phyloP scores from a whole-genome alignment of 2,329 filamentous ascomycete genomes.

The Hirsutella rhossiliensis region DNA sequence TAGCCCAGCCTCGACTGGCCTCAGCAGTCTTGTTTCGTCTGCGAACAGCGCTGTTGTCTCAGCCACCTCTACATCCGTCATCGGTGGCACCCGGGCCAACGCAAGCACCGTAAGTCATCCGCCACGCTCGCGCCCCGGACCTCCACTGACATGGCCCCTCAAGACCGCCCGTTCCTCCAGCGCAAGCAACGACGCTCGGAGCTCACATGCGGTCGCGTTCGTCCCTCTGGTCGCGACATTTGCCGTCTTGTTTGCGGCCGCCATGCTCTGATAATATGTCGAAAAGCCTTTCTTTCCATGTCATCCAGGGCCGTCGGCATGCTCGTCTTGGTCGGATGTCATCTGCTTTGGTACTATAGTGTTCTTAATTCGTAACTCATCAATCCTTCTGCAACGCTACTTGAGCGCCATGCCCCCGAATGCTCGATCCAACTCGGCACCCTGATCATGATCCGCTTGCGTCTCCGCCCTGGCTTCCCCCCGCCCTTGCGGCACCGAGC shows the following conservation, averaged over 20 bases:
- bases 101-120: no score
- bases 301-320: background rate
- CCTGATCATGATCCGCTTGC: slow-evolving; percentile 26
- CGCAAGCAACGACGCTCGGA: no score
- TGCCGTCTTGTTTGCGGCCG: background rate
- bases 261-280: background rate
- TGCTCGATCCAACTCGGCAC: slow-evolving; percentile 43
- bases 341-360: background rate
- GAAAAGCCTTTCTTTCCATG: background rate
- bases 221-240: no score
- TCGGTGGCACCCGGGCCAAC: no score
- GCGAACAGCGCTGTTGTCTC: no score
- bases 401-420: slow-evolving; percentile 37
- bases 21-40: no score
- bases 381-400: background rate
- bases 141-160: no score
- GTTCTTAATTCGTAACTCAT: background rate
- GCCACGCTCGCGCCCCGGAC: no score
- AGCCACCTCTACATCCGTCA: no score
- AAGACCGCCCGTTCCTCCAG: no score
- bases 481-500: slow-evolving; percentile 8
- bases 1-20: no score
- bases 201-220: no score
- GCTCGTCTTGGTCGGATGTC: background rate
- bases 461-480: background rate